phyloP scores from a whole-genome alignment of 164 flowering plant species.

The Stephania yunnanensis region DNA sequence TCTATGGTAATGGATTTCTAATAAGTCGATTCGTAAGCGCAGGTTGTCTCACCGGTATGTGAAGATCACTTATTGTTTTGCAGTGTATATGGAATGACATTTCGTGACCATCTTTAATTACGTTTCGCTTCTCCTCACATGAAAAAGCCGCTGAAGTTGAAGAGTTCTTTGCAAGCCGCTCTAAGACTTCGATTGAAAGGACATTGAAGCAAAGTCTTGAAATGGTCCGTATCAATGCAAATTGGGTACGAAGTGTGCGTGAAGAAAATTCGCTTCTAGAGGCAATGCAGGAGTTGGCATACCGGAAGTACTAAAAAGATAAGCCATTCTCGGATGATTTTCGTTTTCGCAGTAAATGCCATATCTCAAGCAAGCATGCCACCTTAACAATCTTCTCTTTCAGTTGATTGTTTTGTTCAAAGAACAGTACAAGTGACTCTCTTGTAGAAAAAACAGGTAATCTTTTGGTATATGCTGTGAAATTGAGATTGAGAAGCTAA shows the following conservation, averaged over 20 bases:
- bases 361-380: too few relatives aligned
- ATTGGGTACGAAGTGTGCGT: slow-evolving; percentile 62
- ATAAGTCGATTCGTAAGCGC: slow-evolving; percentile 66
- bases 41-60: slow-evolving; percentile 60
- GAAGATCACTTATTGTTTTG: neutral
- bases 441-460: too few relatives aligned
- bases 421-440: too few relatives aligned
- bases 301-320: too few relatives aligned
- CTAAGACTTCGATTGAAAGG: slow-evolving; percentile 56
- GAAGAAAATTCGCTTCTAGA: slow-evolving; percentile 50
- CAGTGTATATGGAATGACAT: neutral
- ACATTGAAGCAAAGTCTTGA: slow-evolving; percentile 95
- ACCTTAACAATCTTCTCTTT: too few relatives aligned
- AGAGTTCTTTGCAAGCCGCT: slow-evolving; percentile 60
- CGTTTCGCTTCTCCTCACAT: slow-evolving; percentile 54
- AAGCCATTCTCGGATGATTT: too few relatives aligned
- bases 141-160: slow-evolving; percentile 73
- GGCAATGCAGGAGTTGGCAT: slow-evolving; percentile 17
- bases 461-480: too few relatives aligned
- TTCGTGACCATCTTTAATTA: neutral
- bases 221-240: slow-evolving; percentile 64
- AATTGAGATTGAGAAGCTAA: too few relatives aligned
- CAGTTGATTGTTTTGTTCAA: too few relatives aligned
- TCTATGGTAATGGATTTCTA: slow-evolving; percentile 21
- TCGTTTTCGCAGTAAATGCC: too few relatives aligned